Evolutionary conservation across 108 stramenopile genomes (phyloP).

Genomic region (Nitzschia sp.): DNA sequence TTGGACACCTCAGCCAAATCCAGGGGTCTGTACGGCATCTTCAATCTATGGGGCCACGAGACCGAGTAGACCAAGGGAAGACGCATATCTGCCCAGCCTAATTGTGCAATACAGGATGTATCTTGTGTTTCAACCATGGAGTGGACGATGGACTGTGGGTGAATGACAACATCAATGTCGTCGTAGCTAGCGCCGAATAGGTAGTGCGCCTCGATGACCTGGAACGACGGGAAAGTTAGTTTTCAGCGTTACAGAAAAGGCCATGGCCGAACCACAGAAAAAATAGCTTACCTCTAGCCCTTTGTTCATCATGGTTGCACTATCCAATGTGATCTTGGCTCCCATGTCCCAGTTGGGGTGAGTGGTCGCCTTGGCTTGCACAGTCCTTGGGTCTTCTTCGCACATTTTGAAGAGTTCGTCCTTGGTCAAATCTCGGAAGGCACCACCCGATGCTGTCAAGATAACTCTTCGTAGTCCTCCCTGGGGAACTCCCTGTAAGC

Average conservation of each 20-base stretch:
- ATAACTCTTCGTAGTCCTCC: constrained; percentile 90
- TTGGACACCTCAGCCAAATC: constrained; percentile 78
- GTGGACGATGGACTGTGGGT: constrained; percentile 97
- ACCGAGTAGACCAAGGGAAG: constrained; percentile 94
- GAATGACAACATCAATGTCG: constrained; percentile 97
- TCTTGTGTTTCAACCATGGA: constrained; percentile 96
- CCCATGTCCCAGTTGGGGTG: constrained; percentile 98
- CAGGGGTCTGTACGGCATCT: constrained; percentile 90
- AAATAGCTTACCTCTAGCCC: constrained; percentile 85
- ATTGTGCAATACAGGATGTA: constrained; percentile 93
- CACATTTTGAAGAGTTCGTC: constrained; percentile 90
- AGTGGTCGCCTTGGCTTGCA: constrained; percentile 94
- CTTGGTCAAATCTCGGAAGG: constrained; percentile 93
- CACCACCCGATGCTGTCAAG: constrained; percentile 94
- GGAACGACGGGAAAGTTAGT: too few relatives aligned
- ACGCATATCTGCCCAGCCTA: constrained; percentile 98
- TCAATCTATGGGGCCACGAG: constrained; percentile 94
- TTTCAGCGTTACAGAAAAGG: not conserved
- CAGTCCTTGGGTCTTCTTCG: constrained; percentile 73
- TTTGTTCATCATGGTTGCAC: constrained; percentile 99
- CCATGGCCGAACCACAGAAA: not conserved
- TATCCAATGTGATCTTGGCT: constrained; percentile 95
- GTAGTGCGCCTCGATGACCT: constrained; percentile 98
- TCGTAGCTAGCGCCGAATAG: constrained; percentile 96
- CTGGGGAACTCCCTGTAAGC: constrained; percentile 92